A percentile compares a stretch with the other conserved stretches of the same genome.
These are phyloP conservation scores for Bruguiera gymnorhiza DNA, from an alignment of 345 rosid genomes.

Conservation along the genomic window DNA sequence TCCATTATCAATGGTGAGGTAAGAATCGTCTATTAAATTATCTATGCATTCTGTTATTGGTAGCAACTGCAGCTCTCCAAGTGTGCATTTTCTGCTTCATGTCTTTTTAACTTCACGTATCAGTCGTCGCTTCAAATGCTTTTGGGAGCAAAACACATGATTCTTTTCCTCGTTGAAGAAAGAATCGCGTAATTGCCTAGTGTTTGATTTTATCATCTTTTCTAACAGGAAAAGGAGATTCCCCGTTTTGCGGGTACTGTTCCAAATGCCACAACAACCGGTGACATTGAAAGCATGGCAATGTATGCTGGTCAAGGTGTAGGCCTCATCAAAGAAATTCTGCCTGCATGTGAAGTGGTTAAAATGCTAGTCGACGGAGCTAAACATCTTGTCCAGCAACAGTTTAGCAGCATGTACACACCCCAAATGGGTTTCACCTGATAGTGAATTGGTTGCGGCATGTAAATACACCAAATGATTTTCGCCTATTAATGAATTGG, in stretches of 20 bases:
- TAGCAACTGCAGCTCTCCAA: too few species aligned
- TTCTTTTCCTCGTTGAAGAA: neutral
- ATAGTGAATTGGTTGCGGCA: neutral
- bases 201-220: neutral
- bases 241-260: conserved; percentile 64
- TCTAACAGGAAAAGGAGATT: conserved; percentile 67
- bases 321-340: conserved; percentile 70
- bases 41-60: too few species aligned
- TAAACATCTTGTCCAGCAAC: conserved; percentile 42
- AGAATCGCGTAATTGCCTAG: neutral
- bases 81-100: too few species aligned
- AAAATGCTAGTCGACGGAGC: conserved; percentile 64
- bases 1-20: conserved; percentile 62
- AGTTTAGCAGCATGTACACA: conserved; percentile 13
- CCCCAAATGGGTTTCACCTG: too few species aligned
- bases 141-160: neutral
- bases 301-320: conserved; percentile 91
- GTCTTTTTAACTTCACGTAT: too few species aligned
- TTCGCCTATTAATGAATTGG: neutral
- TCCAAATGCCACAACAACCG: conserved; percentile 61
- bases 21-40: conserved; percentile 15
- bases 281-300: conserved; percentile 84
- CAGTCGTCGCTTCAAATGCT: too few species aligned
- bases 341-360: conserved; percentile 67
- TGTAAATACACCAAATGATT: too few species aligned